A percentile compares a stretch with the other conserved stretches of the same genome.
These are phyloP conservation scores for Pseudozyma tsukubaensis DNA, from an alignment of 1,284 basidiomycete genomes.

Conservation along the genomic window DNA sequence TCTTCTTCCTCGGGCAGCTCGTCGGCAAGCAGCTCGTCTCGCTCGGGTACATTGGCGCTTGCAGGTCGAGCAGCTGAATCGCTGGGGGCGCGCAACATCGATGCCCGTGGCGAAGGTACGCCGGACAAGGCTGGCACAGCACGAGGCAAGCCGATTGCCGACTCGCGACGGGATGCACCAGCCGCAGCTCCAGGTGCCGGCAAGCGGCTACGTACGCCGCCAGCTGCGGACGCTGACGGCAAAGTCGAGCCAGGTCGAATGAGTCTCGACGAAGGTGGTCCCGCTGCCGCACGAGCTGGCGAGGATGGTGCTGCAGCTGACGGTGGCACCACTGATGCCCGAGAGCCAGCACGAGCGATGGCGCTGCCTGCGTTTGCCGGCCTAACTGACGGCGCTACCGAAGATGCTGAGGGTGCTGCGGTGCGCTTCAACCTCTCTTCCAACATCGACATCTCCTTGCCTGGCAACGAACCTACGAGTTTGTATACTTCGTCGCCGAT, in stretches of 20 bases:
- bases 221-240: conserved; percentile 23
- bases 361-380: conserved; percentile 15
- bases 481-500: conserved; percentile 88
- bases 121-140: conserved; percentile 16
- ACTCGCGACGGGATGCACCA: conserved; percentile 36
- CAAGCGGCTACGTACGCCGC: conserved; percentile 33
- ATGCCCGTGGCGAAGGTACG: conserved; percentile 25
- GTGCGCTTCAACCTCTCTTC: conserved; percentile 89
- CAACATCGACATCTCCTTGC: conserved; percentile 89
- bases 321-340: conserved; percentile 31
- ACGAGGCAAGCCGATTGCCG: conserved; percentile 41
- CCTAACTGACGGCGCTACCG: conserved; percentile 7
- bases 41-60: conserved; percentile 10
- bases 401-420: conserved; percentile 65
- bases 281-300: conserved; percentile 24
- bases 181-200: conserved; percentile 35
- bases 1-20: conserved; percentile 47
- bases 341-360: conserved; percentile 15
- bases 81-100: conserved; percentile 20
- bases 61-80: conserved; percentile 12
- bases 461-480: conserved; percentile 79
- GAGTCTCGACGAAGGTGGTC: conserved; percentile 42
- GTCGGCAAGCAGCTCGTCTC: conserved; percentile 33
- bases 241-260: conserved; percentile 36
- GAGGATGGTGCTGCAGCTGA: conserved; percentile 24